Conservation (phyloP, 306 rosid species). For the Begonia masoniana region DNA sequence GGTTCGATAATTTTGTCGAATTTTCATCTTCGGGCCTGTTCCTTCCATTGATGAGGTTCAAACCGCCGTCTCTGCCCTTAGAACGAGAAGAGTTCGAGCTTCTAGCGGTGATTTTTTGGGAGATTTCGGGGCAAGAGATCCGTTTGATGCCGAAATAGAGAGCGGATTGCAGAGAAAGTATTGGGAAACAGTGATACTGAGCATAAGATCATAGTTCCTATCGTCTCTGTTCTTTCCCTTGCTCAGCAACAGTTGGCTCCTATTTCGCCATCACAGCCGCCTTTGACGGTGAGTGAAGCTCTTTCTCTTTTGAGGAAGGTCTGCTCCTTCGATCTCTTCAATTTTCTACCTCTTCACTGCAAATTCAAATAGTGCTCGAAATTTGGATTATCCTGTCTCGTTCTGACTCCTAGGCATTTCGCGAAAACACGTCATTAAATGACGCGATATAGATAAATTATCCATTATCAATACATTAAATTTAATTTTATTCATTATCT, state of each 20-base stretch:
- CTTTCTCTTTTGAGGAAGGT: constrained; percentile 57
- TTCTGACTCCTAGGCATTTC: no score
- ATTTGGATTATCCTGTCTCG: neutral
- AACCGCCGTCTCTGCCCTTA: constrained; percentile 25
- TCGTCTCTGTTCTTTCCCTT: constrained; percentile 48
- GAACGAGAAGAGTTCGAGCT: constrained; percentile 13
- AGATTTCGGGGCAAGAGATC: constrained; percentile 85
- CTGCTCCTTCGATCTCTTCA: neutral
- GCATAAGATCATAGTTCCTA: constrained; percentile 90
- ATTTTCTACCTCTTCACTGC: neutral
- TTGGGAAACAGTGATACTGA: constrained; percentile 32
- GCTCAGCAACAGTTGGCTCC: constrained; percentile 44
- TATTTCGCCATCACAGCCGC: constrained; percentile 38
- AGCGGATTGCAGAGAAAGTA: constrained; percentile 60
- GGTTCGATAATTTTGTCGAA: no score
- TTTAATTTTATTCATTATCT: no score
- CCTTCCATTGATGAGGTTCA: constrained; percentile 42
- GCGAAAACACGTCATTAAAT: no score
- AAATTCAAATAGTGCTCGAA: neutral
- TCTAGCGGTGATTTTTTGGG: constrained; percentile 32
- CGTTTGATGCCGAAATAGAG: constrained; percentile 75
- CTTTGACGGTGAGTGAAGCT: constrained; percentile 49
- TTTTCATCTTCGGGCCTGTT: no score
- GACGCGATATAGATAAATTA: no score
- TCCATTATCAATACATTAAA: no score